A percentile compares a stretch with the other conserved stretches of the same genome.
phyloP scores from a whole-genome alignment of 2,329 filamentous ascomycete species.

The Ophiostoma perfectum region DNA sequence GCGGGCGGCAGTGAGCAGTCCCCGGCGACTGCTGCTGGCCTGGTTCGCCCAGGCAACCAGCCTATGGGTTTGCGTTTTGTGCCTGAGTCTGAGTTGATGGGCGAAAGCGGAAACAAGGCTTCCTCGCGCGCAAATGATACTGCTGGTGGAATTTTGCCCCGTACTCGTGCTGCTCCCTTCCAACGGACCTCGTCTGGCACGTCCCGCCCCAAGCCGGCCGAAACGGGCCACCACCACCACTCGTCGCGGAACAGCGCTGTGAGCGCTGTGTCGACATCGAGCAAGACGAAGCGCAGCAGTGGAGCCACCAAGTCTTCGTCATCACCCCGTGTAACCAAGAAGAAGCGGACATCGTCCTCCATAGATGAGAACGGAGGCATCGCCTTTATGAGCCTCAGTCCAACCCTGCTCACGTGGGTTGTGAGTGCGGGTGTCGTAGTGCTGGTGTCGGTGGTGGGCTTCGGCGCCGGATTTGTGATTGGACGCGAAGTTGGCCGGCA shows the following conservation, averaged over 20 bases:
- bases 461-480: slow-evolving; percentile 59
- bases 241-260: slow-evolving; percentile 27
- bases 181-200: neutral
- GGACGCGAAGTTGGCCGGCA: slow-evolving; percentile 61
- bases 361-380: slow-evolving; percentile 34
- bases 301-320: slow-evolving; percentile 28
- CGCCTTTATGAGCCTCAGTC: slow-evolving; percentile 43
- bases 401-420: slow-evolving; percentile 59
- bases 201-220: slow-evolving; percentile 12
- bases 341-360: slow-evolving; percentile 47
- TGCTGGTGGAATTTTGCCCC: neutral
- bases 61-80: slow-evolving; percentile 56
- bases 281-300: slow-evolving; percentile 44
- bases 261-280: slow-evolving; percentile 28
- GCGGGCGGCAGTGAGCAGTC: slow-evolving; percentile 32
- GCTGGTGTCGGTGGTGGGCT: slow-evolving; percentile 62
- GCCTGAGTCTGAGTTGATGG: slow-evolving; percentile 55
- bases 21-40: slow-evolving; percentile 34
- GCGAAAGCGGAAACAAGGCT: slow-evolving; percentile 26
- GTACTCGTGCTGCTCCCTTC: neutral
- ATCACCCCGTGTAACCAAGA: slow-evolving; percentile 48
- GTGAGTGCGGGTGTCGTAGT: slow-evolving; percentile 63
- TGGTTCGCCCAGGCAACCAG: slow-evolving; percentile 44
- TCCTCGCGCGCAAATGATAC: neutral
- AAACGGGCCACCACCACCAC: neutral